Base-by-base conservation (phyloP, 2,329 filamentous ascomycete species). In the Talaromyces verruculosus region DNA sequence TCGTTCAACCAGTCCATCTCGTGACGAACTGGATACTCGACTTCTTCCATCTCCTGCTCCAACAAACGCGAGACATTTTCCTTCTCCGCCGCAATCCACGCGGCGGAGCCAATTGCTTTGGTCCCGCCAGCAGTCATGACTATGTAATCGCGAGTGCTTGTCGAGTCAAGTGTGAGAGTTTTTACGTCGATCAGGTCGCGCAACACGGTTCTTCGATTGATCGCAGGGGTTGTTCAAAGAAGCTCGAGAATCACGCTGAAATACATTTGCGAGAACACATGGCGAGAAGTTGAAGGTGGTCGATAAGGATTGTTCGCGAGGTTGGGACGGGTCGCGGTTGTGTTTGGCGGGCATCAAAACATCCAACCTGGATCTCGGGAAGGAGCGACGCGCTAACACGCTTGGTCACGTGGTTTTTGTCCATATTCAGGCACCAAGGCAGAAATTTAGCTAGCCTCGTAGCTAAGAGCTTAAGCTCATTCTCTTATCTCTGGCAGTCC, bases 1-100 rank as follows among this genome's bases (percentile, higher is more conserved):
- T 98, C 95, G 75, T 99, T 98, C 72, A 99, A 84, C 95, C 95
- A 99, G 76, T 98, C 93, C 74, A 98, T 83, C 78, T 99, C 95
- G 79, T 98, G 96, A 66, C 91, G 88, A 68, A 92, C 93, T 35
- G 93, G 92, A 80, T 91, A 98, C 51, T 91, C 88, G 75, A 98
- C 96, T 80, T 99, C 96, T 71, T 98, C 94, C 64, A 91, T 86
- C 78, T 98, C 95, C 65, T 92, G 87, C 57, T 90, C 85, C 17
- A 91, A 86, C 69, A 97, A 88, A 70, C 91, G 86, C 64, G 88
- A 82, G 15, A 92, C 89, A 73, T 93, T 91, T 51, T 89, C 85
- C 72, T 93, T 87, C 82, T 99, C 95, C 70, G 92, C 89, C 37
- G 88, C 83, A 70, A 97, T 88, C 95, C 95, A 99, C 80, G 89